Evolutionary conservation across 2,329 filamentous ascomycete species (phyloP), one percentile per base, ranked within the genome.

Genomic region (Gnomoniopsis sp.): DNA sequence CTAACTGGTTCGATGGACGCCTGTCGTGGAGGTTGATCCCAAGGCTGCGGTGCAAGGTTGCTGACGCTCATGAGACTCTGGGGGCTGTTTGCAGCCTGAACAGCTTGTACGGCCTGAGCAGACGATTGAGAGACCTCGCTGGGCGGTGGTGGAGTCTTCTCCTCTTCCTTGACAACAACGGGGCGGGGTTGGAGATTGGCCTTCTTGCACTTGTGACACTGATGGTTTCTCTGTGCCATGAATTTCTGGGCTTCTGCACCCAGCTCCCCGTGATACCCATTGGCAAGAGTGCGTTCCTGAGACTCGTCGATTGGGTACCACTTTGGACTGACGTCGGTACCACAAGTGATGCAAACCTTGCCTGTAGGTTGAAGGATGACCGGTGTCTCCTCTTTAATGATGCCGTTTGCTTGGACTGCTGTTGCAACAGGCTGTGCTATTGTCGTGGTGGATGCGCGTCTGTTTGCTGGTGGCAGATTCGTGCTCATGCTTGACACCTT

Each of bases 151-250:
- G 71, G 68, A 2, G 65, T 62, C 22, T 71, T 66, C 61, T 69
- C 65, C 36, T 66, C 49, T 47, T 67, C 19, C 36, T 66, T 52
- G 30, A 66, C 21, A 67, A 62, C 8, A 65, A 65, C 33, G 60
- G 66, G 58, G 73, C 68, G 63, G 3, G 80, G 75, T 55, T 79
- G 75, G 26, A 77, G 78, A 58, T 80, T 80, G 33, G 73, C 70
- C 68, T 84, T 87, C 64, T 78, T 81, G 68, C 89, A 93, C 70
- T 90, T 89, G 73, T 93, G 89, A 66, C 89, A 93, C 71, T 91
- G 88, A 63, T 85, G 88, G 62, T 79, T 81, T 33, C 81, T 77
- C 64, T 86, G 83, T 55, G 82, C 79, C 47, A 84, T 75, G 67
- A 85, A 86, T 68, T 80, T 84, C 65, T 79, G 77, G 7, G 81